Percentiles rank a stretch among this genome's conserved stretches.
These are phyloP conservation scores for Yarrowia hollandica DNA, from an alignment of 805 yeast genomes.

Conservation along the genomic window DNA sequence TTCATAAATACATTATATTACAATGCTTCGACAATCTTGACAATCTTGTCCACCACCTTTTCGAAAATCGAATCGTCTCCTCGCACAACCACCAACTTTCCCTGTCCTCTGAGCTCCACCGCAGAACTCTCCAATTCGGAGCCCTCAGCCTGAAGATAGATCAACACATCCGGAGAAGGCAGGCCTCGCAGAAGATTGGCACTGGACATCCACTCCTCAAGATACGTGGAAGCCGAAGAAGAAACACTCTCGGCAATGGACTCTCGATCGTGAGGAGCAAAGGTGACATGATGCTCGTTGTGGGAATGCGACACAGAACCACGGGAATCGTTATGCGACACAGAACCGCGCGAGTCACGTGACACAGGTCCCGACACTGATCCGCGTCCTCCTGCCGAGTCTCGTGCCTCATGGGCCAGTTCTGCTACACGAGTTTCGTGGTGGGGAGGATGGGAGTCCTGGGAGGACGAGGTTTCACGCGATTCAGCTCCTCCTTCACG, in stretches of 20 bases:
- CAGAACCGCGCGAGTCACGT: conserved; percentile 1
- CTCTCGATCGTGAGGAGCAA: too few species aligned
- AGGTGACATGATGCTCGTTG: too few species aligned
- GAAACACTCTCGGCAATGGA: too few species aligned
- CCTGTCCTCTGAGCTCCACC: conserved; percentile 32
- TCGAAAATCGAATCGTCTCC: conserved; percentile 33
- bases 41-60: conserved; percentile 33
- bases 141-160: conserved; percentile 33
- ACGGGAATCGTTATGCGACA: too few species aligned
- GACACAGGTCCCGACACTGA: background rate
- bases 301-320: too few species aligned
- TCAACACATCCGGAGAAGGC: conserved; percentile 36
- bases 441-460: background rate
- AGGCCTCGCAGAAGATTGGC: conserved; percentile 35
- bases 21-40: conserved; percentile 20
- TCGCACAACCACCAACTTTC: conserved; percentile 34
- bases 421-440: background rate
- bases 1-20: conserved; percentile 9
- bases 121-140: conserved; percentile 34
- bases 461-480: too few species aligned
- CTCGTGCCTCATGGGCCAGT: background rate
- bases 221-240: background rate
- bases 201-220: conserved; percentile 34
- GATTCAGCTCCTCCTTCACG: too few species aligned
- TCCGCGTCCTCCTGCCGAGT: too few species aligned